phyloP scores from a whole-genome alignment of 2,329 filamentous ascomycete genomes.

The Myotisia sp. region DNA sequence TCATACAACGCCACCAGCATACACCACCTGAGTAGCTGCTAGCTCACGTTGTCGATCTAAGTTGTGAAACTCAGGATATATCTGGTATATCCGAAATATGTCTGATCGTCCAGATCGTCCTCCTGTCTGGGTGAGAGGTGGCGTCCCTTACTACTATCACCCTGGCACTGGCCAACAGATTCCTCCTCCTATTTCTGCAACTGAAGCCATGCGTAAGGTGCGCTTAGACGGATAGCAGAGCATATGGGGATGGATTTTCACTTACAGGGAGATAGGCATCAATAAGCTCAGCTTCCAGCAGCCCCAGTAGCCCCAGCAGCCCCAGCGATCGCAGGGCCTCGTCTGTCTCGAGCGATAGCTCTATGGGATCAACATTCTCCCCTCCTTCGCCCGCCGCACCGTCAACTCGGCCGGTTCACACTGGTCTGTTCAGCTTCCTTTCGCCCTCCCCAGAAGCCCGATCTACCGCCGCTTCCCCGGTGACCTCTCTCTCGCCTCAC shows the following conservation, averaged over 20 bases:
- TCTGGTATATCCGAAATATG: conserved; percentile 1
- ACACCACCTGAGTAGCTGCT: too few relatives aligned
- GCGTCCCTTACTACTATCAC: conserved; percentile 11
- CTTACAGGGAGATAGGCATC: too few relatives aligned
- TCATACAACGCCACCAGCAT: too few relatives aligned
- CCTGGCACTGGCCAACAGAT: conserved; percentile 5
- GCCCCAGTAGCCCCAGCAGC: conserved; percentile 10
- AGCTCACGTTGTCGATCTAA: too few relatives aligned
- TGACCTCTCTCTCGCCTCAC: conserved; percentile 2
- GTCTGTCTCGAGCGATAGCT: background rate
- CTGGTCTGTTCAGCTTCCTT: too few relatives aligned
- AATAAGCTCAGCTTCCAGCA: conserved; percentile 13
- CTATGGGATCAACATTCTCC: conserved; percentile 1
- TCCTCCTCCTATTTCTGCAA: background rate
- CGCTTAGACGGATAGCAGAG: conserved; percentile 8
- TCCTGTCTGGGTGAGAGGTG: conserved; percentile 13
- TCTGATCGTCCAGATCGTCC: conserved; percentile 12
- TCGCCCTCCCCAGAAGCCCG: too few relatives aligned
- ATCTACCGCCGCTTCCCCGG: conserved; percentile 6
- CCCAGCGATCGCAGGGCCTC: conserved; percentile 10
- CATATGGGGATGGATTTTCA: too few relatives aligned
- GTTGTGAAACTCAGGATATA: too few relatives aligned
- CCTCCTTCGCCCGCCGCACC: background rate
- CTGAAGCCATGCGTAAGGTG: background rate
- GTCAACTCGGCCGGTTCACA: too few relatives aligned